Conservation (phyloP, 1,284 basidiomycete genomes). For the Malassezia equina region DNA sequence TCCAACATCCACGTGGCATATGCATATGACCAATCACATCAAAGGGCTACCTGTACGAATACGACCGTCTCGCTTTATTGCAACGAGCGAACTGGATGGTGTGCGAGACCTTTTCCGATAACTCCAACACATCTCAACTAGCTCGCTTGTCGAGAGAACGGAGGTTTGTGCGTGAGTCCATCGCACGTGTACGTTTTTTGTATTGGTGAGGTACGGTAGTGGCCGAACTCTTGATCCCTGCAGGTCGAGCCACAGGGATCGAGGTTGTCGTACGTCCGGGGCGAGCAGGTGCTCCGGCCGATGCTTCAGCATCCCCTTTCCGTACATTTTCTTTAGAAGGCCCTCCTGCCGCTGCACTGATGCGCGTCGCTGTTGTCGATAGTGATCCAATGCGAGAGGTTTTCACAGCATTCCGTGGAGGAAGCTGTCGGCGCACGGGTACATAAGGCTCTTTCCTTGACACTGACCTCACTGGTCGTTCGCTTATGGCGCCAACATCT, state of each 20-base stretch:
- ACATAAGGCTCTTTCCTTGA: conserved; percentile 14
- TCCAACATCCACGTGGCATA: not conserved
- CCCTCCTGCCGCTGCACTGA: not conserved
- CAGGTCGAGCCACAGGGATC: not conserved
- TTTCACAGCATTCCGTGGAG: conserved; percentile 3
- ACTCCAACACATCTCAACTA: not conserved
- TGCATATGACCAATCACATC: not conserved
- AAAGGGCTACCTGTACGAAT: not conserved
- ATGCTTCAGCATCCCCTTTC: not conserved
- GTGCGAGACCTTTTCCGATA: not conserved
- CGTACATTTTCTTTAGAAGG: not conserved
- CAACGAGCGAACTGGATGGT: not conserved
- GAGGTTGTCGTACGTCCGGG: not conserved
- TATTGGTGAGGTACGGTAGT: not conserved
- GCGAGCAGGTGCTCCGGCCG: not conserved
- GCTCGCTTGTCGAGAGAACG: not conserved
- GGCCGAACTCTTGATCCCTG: not conserved
- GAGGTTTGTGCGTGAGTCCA: not conserved
- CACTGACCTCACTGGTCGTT: not conserved
- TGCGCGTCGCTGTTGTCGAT: not conserved
- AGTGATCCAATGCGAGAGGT: conserved; percentile 5
- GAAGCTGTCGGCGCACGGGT: conserved; percentile 10
- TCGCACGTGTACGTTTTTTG: not conserved
- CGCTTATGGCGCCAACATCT: not conserved
- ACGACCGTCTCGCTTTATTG: too few relatives aligned